phyloP scores from a whole-genome alignment of 164 flowering plant species.

The Nymphaea colorata region DNA sequence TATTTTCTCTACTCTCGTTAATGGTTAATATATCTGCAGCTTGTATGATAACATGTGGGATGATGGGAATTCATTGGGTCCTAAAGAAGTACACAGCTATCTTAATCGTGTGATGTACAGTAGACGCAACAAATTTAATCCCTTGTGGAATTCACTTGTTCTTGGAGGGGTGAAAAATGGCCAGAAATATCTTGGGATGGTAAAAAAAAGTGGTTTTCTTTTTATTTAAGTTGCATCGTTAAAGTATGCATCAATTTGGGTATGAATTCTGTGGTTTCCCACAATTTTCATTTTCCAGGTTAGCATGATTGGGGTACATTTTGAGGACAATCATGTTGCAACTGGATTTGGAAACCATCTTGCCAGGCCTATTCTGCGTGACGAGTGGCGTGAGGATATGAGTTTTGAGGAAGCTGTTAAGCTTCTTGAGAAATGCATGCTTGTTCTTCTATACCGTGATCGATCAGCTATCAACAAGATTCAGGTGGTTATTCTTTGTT shows the following conservation, averaged over 20 bases:
- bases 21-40: conserved; percentile 24
- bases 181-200: conserved; percentile 89
- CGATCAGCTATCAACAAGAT: conserved; percentile 93
- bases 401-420: conserved; percentile 89
- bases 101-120: conserved; percentile 38
- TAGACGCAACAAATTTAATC: conserved; percentile 35
- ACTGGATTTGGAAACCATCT: conserved; percentile 98
- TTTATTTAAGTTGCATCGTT: not conserved
- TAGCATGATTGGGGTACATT: conserved; percentile 89
- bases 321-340: conserved; percentile 83
- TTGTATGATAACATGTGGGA: conserved; percentile 97
- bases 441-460: conserved; percentile 85
- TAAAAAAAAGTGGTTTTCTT: conserved; percentile 11
- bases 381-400: conserved; percentile 81
- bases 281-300: conserved; percentile 35
- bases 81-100: conserved; percentile 87
- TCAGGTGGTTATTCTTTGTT: conserved; percentile 46
- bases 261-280: not conserved
- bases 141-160: conserved; percentile 94
- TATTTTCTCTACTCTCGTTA: not conserved
- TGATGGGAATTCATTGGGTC: conserved; percentile 92
- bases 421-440: conserved; percentile 92
- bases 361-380: conserved; percentile 85
- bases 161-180: conserved; percentile 95
- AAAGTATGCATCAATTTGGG: not conserved